A percentile compares a stretch with the other conserved stretches of the same genome.
Conservation (phyloP, 78 protist species). For the Emiliania huxleyi region DNA sequence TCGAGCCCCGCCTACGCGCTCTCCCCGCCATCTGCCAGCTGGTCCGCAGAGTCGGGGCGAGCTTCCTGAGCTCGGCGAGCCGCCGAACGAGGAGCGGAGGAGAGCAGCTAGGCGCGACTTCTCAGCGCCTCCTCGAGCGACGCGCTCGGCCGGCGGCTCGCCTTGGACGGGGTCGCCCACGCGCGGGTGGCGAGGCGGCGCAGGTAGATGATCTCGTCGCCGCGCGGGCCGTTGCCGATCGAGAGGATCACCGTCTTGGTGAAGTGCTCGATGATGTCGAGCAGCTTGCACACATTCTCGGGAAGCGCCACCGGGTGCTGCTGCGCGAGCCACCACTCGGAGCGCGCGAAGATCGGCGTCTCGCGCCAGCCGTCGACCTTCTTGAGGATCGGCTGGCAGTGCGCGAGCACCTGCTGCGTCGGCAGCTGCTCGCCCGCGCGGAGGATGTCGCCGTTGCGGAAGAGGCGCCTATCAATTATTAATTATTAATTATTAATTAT, state of each 20-base stretch:
- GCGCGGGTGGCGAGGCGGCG: no score
- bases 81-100: no score
- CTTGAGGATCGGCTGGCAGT: conserved; percentile 41
- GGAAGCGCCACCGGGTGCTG: conserved; percentile 9
- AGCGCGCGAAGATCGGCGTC: conserved; percentile 36
- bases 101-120: no score
- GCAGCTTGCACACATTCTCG: background rate
- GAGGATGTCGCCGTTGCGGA: background rate
- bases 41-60: no score
- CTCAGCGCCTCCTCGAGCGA: no score
- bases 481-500: no score
- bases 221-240: conserved; percentile 45
- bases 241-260: conserved; percentile 23
- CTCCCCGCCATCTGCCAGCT: no score
- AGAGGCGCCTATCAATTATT: no score
- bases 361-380: conserved; percentile 23
- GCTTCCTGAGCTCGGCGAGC: no score
- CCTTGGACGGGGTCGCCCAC: no score
- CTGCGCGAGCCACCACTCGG: conserved; percentile 14
- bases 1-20: no score
- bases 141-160: no score
- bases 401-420: background rate
- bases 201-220: conserved; percentile 40
- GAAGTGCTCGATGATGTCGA: conserved; percentile 50
- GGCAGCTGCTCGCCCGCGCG: conserved; percentile 39